These are phyloP conservation scores for Hypoxylon sp. DNA, from an alignment of 2,329 filamentous ascomycete genomes.

Conservation along the genomic window DNA sequence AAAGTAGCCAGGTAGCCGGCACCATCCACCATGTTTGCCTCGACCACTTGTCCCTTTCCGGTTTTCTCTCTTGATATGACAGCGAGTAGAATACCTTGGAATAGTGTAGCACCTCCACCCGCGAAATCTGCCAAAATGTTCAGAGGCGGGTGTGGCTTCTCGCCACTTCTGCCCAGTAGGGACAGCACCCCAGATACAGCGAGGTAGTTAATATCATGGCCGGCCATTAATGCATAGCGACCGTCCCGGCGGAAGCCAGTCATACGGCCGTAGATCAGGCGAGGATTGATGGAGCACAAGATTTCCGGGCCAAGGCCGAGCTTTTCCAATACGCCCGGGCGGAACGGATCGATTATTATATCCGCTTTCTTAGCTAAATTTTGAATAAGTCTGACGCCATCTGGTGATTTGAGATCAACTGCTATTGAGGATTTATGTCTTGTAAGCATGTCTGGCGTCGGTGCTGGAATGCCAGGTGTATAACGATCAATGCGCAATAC, in stretches of 20 bases:
- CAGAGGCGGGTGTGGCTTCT: constrained; percentile 82
- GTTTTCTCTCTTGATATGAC: constrained; percentile 75
- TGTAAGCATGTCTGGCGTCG: constrained; percentile 79
- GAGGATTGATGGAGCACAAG: constrained; percentile 77
- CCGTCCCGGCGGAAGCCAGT: constrained; percentile 92
- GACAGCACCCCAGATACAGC: constrained; percentile 85
- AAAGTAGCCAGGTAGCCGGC: constrained; percentile 83
- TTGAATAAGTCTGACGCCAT: constrained; percentile 76
- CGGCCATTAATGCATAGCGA: constrained; percentile 88
- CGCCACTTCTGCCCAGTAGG: constrained; percentile 78
- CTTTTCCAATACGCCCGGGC: constrained; percentile 90
- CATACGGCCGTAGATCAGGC: constrained; percentile 86
- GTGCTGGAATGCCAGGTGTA: constrained; percentile 53
- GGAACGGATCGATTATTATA: constrained; percentile 92
- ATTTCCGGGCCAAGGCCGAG: constrained; percentile 81
- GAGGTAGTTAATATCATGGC: constrained; percentile 97
- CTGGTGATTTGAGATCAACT: constrained; percentile 80
- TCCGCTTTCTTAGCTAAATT: constrained; percentile 76
- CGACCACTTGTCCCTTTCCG: constrained; percentile 87
- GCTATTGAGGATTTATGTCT: constrained; percentile 86
- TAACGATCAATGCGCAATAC: constrained; percentile 88
- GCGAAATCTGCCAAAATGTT: constrained; percentile 95
- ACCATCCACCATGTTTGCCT: constrained; percentile 98
- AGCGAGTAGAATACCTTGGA: constrained; percentile 86
- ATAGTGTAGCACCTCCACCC: constrained; percentile 86